Conservation (phyloP, 1,139 yeast species). For the Lodderomyces metapsilosis region DNA sequence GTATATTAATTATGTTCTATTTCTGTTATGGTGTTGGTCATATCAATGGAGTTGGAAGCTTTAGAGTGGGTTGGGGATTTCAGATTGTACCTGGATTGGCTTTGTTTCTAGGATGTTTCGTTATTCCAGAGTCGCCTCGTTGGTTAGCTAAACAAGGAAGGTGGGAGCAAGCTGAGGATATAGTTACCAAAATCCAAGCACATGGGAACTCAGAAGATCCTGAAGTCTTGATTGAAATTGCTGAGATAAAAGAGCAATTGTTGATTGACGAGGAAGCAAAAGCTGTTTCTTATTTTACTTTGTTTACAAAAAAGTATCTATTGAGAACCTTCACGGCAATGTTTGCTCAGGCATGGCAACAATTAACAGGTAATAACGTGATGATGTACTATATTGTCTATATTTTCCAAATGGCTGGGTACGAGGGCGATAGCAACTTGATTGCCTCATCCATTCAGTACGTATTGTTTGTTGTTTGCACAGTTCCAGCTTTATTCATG, state of each 20-base stretch:
- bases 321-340: conserved; percentile 50
- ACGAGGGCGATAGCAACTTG: conserved; percentile 42
- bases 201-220: conserved; percentile 53
- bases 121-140: conserved; percentile 73
- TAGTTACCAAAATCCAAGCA: conserved; percentile 54
- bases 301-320: conserved; percentile 48
- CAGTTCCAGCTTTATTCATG: conserved; percentile 41
- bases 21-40: conserved; percentile 58
- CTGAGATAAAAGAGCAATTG: conserved; percentile 55
- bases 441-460: conserved; percentile 53
- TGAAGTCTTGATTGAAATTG: conserved; percentile 54
- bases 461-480: conserved; percentile 44
- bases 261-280: conserved; percentile 35
- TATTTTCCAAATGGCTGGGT: conserved; percentile 58
- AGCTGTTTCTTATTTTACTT: conserved; percentile 41
- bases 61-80: conserved; percentile 68
- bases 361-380: conserved; percentile 67
- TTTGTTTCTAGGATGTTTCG: conserved; percentile 46
- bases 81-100: conserved; percentile 62
- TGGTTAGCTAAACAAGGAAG: conserved; percentile 65
- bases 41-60: conserved; percentile 50
- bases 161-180: conserved; percentile 61
- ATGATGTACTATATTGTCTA: conserved; percentile 64
- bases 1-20: conserved; percentile 60
- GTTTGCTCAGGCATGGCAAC: conserved; percentile 58